These are phyloP conservation scores for Lagerstroemia speciosa DNA, from an alignment of 345 rosid genomes.

Conservation along the genomic window DNA sequence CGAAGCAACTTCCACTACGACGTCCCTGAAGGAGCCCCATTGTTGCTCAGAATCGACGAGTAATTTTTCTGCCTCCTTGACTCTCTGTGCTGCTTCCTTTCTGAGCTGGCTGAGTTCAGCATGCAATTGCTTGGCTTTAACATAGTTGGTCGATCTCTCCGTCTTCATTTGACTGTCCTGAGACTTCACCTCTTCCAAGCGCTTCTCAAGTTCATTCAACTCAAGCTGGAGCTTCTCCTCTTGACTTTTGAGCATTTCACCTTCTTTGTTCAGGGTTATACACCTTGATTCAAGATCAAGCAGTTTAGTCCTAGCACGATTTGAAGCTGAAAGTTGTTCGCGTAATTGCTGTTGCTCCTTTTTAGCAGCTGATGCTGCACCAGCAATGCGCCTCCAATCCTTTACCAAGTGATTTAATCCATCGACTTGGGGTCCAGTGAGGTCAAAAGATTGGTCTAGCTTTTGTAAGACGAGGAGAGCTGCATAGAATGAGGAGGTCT, in stretches of 20 bases:
- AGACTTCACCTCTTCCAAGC: background rate
- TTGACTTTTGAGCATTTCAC: background rate
- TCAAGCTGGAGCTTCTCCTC: background rate
- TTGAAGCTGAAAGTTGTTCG: background rate
- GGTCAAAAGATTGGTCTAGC: background rate
- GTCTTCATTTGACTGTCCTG: background rate
- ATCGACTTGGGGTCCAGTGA: background rate
- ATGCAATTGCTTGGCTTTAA: background rate
- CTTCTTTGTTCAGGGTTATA: background rate
- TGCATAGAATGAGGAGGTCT: background rate
- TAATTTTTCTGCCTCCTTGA: background rate
- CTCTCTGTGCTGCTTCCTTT: background rate
- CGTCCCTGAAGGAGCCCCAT: background rate
- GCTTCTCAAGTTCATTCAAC: background rate
- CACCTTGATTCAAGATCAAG: background rate
- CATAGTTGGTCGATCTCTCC: background rate
- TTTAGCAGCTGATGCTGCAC: background rate
- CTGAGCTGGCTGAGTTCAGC: background rate
- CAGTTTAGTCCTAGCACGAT: background rate
- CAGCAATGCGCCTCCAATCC: background rate
- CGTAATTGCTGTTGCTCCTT: background rate
- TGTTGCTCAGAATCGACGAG: background rate
- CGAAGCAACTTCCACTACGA: background rate
- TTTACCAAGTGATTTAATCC: background rate
- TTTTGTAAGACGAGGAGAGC: background rate